Evolutionary conservation across 768 basidiomycete species (phyloP), one percentile per base, ranked within the genome.

Genomic region (Suillus bovinus): DNA sequence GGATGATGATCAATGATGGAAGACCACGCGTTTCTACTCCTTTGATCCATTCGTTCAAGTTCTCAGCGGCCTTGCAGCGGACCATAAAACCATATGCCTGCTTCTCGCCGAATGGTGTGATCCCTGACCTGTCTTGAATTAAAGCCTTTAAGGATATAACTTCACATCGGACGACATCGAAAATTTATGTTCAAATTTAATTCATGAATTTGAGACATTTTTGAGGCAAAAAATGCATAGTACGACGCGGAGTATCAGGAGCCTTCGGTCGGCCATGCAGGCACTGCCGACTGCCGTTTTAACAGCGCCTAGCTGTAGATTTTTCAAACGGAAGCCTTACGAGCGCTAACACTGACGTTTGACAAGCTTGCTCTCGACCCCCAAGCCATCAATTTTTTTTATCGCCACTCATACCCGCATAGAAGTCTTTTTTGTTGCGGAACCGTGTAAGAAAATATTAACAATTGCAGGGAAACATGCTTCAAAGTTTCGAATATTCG

Each of bases 1-100:
- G 42, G 27, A 24, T 47, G 50, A 31, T 52, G 50, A 52, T 52
- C 50, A 52, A 33, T 52, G 50, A 52, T 52, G 11, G 50, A 52
- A 52, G 50, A n/a, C 50, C 20, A 29, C 49, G 9, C 7, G 17
- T 31, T 52, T 52, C 11, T 17, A 31, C 27, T 29, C 46, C 46
- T 8, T 47, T 24, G 46, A 46, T 24, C 13, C 8, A 29, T 44
- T 49, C 6, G 47, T 27, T 27, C 29, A 29, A 17, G 49, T 50
- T 50, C 24, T 49, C 47, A 49, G 27, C 50, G 29, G 50, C 5
- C 50, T n/a, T 52, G 31, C 31, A n/a, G 29, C 50, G 50, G 29
- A n/a, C 31, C 20, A 31, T n/a, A 1, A 31, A 20, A 29, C 27
- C 8, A 27, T 27, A 24, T 9, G 49, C 4, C 1, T 27, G 49